Conservation (phyloP, 495 filamentous ascomycete species). For the Podospora sp. region DNA sequence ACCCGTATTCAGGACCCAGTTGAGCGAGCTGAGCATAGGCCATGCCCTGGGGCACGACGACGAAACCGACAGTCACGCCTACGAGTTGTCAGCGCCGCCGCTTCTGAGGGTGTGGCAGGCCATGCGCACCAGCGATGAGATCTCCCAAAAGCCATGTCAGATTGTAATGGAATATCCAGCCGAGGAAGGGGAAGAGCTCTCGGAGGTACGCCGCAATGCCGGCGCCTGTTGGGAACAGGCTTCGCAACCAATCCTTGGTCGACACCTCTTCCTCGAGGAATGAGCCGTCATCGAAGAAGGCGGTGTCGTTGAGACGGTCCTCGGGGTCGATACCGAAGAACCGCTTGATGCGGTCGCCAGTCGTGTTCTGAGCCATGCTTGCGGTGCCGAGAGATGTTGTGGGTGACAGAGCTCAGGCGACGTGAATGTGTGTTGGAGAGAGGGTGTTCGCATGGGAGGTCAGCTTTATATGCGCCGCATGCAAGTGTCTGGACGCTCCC, state of each 20-base stretch:
- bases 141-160: slow-evolving; percentile 54
- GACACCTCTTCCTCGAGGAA: slow-evolving; percentile 81
- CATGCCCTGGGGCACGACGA: slow-evolving; percentile 58
- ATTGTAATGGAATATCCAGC: slow-evolving; percentile 58
- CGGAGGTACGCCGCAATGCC: slow-evolving; percentile 58
- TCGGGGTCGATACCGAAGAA: slow-evolving; percentile 35
- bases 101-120: no score
- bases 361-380: slow-evolving; percentile 29
- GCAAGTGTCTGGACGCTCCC: background rate
- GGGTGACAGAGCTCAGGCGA: background rate
- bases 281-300: slow-evolving; percentile 50
- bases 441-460: background rate
- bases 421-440: background rate
- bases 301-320: slow-evolving; percentile 27
- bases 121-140: slow-evolving; percentile 45
- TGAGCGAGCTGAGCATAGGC: slow-evolving; percentile 64
- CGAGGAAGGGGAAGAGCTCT: slow-evolving; percentile 50
- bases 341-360: slow-evolving; percentile 32
- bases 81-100: slow-evolving; percentile 10
- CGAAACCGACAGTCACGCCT: slow-evolving; percentile 37
- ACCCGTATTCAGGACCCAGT: slow-evolving; percentile 60
- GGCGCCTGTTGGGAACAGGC: slow-evolving; percentile 55
- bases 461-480: slow-evolving; percentile 25
- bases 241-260: slow-evolving; percentile 63
- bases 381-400: background rate